Conservation (phyloP, 768 basidiomycete species). For the Strobilomyces echinocephalus region DNA sequence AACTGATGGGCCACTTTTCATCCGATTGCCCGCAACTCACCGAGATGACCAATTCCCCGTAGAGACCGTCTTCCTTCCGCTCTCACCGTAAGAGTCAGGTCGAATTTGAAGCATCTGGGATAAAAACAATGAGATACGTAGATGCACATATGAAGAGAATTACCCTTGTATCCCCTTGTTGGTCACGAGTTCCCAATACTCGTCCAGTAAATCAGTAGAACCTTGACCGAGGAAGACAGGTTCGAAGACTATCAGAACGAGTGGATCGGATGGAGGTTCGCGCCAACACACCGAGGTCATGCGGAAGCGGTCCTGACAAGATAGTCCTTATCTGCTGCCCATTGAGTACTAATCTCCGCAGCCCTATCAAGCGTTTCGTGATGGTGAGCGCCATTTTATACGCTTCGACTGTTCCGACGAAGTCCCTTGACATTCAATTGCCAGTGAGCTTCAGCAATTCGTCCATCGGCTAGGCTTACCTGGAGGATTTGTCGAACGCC, state of each 20-base stretch:
- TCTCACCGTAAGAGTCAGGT: too few species aligned
- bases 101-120: too few species aligned
- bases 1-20: too few species aligned
- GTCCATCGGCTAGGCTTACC: conserved; percentile 31
- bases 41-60: too few species aligned
- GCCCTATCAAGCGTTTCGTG: conserved; percentile 53
- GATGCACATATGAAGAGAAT: neutral
- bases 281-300: conserved; percentile 30
- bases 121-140: neutral
- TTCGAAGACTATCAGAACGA: conserved; percentile 43
- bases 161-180: conserved; percentile 57
- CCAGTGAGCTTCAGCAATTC: neutral
- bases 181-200: conserved; percentile 47
- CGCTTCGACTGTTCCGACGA: conserved; percentile 52
- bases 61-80: too few species aligned
- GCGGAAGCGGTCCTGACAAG: conserved; percentile 52
- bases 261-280: conserved; percentile 24
- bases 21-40: too few species aligned
- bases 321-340: conserved; percentile 47
- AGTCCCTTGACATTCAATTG: conserved; percentile 38
- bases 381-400: conserved; percentile 53
- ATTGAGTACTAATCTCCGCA: conserved; percentile 47
- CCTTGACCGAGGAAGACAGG: conserved; percentile 65
- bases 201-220: conserved; percentile 46
- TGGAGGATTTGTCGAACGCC: conserved; percentile 53